Evolutionary conservation across 805 yeast genomes (phyloP).

Genomic region (Schizosaccharomyces cryophilus): DNA sequence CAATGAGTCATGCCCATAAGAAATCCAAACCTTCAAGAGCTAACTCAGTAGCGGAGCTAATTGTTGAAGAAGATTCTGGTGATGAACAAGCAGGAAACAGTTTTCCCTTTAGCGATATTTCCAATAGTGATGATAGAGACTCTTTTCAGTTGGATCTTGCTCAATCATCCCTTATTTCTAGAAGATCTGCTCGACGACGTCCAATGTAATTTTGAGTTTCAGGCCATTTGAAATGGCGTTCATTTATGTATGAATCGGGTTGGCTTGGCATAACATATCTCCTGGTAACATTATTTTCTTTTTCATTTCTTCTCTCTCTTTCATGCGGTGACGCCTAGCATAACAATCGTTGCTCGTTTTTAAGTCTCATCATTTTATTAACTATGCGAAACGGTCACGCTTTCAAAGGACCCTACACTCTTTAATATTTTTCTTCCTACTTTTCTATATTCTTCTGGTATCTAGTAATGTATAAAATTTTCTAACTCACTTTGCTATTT

Average conservation of each 20-base stretch:
- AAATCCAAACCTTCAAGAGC: background rate
- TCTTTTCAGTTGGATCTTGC: background rate
- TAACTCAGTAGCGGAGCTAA: background rate
- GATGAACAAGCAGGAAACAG: background rate
- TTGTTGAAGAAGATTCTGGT: background rate
- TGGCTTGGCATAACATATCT: background rate
- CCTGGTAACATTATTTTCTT: background rate
- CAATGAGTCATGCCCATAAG: no score
- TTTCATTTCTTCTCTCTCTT: background rate
- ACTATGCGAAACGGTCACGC: background rate
- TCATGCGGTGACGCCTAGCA: background rate
- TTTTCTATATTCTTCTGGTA: background rate
- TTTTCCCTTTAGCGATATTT: background rate
- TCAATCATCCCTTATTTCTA: background rate
- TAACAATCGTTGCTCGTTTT: background rate
- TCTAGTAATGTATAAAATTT: no score
- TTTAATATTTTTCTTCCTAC: background rate
- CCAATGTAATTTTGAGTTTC: no score
- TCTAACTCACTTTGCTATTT: no score
- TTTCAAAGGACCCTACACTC: background rate
- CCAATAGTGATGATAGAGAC: background rate
- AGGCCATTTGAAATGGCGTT: no score
- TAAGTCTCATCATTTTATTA: background rate
- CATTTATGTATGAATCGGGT: no score
- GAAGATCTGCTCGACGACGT: background rate